Conservation (phyloP, 352 stramenopile genomes). For the Blastocystis sp. region DNA sequence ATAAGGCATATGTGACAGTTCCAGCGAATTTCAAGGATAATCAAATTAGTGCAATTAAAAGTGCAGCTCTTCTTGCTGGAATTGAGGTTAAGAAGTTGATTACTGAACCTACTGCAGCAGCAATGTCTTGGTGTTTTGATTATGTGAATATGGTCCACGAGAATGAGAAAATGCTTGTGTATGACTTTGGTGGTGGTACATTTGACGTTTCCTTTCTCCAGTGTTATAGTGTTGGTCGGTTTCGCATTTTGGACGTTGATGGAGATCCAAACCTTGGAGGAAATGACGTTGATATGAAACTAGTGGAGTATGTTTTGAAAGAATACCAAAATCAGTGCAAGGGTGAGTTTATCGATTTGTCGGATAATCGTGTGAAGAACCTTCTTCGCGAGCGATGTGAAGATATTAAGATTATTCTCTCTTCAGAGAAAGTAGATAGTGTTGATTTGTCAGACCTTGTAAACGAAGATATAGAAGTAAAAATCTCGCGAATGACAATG, state of each 20-base stretch:
- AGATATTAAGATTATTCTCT: neutral
- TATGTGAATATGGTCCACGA: neutral
- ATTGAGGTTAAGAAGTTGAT: neutral
- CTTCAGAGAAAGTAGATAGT: no score
- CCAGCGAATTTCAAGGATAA: conserved; percentile 6
- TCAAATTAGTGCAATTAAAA: neutral
- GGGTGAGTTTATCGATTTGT: no score
- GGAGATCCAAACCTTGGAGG: conserved; percentile 71
- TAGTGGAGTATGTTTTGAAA: conserved; percentile 85
- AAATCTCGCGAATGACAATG: neutral
- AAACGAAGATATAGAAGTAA: neutral
- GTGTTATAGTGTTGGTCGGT: neutral
- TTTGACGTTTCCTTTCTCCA: neutral
- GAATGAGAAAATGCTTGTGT: neutral
- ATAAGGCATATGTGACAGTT: neutral
- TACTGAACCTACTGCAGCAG: neutral
- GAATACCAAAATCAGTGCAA: neutral
- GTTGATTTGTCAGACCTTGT: neutral
- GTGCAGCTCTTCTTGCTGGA: neutral
- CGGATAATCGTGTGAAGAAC: neutral
- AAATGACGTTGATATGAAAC: conserved; percentile 76
- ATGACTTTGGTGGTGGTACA: conserved; percentile 34
- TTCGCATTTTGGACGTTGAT: neutral
- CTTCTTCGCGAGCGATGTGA: neutral
- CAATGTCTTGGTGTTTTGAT: conserved; percentile 6